Conservation (phyloP, 495 filamentous ascomycete species). For the Aspergillus incahuasiensis region DNA sequence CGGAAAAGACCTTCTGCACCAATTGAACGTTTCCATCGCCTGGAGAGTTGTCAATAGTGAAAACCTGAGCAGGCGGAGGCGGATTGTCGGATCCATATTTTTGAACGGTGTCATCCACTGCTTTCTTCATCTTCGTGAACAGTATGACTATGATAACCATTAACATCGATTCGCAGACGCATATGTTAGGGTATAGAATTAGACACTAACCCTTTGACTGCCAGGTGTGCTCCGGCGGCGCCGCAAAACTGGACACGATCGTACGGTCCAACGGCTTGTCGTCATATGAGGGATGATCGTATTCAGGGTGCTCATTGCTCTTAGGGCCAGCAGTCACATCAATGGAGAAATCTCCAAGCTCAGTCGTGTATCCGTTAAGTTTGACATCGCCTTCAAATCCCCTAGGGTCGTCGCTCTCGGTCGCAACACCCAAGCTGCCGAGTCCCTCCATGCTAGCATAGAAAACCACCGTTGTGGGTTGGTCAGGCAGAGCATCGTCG, state of each 20-base stretch:
- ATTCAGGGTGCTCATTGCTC: conserved; percentile 57
- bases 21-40: conserved; percentile 78
- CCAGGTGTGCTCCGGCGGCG: conserved; percentile 73
- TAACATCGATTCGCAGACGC: background rate
- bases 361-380: conserved; percentile 66
- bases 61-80: conserved; percentile 82
- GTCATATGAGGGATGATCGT: conserved; percentile 57
- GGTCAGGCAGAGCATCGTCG: conserved; percentile 56
- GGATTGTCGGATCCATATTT: conserved; percentile 64
- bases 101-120: conserved; percentile 63
- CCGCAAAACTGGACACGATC: conserved; percentile 63
- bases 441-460: conserved; percentile 77
- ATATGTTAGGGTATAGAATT: background rate
- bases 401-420: conserved; percentile 41
- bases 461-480: conserved; percentile 75
- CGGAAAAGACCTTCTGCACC: conserved; percentile 89
- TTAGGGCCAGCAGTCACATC: conserved; percentile 66
- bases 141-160: conserved; percentile 50
- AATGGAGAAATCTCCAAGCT: conserved; percentile 81
- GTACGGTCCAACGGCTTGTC: conserved; percentile 74
- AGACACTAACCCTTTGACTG: conserved; percentile 64
- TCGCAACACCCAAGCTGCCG: conserved; percentile 57
- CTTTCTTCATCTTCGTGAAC: conserved; percentile 71
- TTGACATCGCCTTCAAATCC: conserved; percentile 71
- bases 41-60: conserved; percentile 66